Evolutionary conservation across 2,329 filamentous ascomycete species (phyloP).

Genomic region (Talaromyces sp.): DNA sequence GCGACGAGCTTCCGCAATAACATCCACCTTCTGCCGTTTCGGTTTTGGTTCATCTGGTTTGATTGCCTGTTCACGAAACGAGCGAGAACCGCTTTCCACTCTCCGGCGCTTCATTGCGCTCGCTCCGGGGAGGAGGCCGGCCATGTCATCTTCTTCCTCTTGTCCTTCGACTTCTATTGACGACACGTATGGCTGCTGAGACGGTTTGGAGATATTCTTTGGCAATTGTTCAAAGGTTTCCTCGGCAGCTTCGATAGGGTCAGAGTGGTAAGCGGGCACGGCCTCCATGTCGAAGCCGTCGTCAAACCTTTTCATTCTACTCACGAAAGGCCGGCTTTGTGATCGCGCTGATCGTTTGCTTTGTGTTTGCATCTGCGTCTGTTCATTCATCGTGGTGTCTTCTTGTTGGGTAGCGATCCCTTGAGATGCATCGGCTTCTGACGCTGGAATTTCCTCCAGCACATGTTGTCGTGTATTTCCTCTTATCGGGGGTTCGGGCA

Average conservation of each 20-base stretch:
- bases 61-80: conserved; percentile 35
- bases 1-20: conserved; percentile 61
- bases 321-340: conserved; percentile 32
- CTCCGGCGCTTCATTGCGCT: conserved; percentile 75
- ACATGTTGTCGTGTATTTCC: conserved; percentile 18
- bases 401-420: conserved; percentile 7
- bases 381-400: conserved; percentile 2
- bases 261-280: conserved; percentile 35
- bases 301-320: conserved; percentile 69
- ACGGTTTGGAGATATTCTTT: background rate
- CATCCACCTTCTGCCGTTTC: conserved; percentile 61
- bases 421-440: conserved; percentile 19
- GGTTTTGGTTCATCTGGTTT: conserved; percentile 37
- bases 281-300: conserved; percentile 52
- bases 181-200: conserved; percentile 21
- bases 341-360: conserved; percentile 23
- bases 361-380: conserved; percentile 19
- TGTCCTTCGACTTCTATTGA: background rate
- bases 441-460: conserved; percentile 9
- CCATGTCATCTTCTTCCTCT: conserved; percentile 56
- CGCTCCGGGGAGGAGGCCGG: conserved; percentile 70
- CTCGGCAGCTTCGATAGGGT: conserved; percentile 22
- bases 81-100: conserved; percentile 54
- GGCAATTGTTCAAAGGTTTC: conserved; percentile 13
- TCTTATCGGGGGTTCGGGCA: conserved; percentile 38